Evolutionary conservation across 2,329 filamentous ascomycete species (phyloP).

Genomic region (Tolypocladium endophyticum): DNA sequence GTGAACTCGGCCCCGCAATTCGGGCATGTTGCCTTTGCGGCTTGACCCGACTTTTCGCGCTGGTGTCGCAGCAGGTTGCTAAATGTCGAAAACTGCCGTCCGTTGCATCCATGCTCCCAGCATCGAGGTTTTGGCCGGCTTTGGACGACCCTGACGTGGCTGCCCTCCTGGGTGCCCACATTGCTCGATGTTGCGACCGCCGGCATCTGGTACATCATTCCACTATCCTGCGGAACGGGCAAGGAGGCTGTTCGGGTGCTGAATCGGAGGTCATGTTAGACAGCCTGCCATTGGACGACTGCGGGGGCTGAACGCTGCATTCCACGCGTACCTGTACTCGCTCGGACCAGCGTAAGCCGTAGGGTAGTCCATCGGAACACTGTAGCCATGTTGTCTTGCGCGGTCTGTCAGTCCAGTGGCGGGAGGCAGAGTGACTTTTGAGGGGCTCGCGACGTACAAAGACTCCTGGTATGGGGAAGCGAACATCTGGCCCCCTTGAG

Average conservation of each 20-base stretch:
- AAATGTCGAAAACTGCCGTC: conserved; percentile 90
- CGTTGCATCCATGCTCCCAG: conserved; percentile 96
- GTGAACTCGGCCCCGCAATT: conserved; percentile 92
- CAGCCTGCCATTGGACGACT: background rate
- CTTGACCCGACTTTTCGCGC: conserved; percentile 86
- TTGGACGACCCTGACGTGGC: conserved; percentile 59
- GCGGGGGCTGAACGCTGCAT: background rate
- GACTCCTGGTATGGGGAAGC: conserved; percentile 21
- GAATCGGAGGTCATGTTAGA: conserved; percentile 9
- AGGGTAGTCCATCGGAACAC: conserved; percentile 34
- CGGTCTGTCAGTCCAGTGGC: conserved; percentile 9
- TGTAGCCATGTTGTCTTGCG: conserved; percentile 24
- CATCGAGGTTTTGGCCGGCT: conserved; percentile 87
- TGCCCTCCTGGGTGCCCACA: conserved; percentile 24
- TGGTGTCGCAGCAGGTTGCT: conserved; percentile 90
- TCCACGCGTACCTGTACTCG: conserved; percentile 28
- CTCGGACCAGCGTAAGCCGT: conserved; percentile 19
- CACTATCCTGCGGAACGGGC: conserved; percentile 23
- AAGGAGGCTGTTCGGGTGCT: conserved; percentile 29
- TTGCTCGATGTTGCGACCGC: conserved; percentile 24
- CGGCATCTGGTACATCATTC: conserved; percentile 33
- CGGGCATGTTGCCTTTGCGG: conserved; percentile 78
- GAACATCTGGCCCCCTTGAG: conserved; percentile 24
- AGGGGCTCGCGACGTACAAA: conserved; percentile 18
- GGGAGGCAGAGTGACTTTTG: conserved; percentile 3